Evolutionary conservation across 2,329 filamentous ascomycete species (phyloP).

Genomic region (Scedosporium dehoogii): DNA sequence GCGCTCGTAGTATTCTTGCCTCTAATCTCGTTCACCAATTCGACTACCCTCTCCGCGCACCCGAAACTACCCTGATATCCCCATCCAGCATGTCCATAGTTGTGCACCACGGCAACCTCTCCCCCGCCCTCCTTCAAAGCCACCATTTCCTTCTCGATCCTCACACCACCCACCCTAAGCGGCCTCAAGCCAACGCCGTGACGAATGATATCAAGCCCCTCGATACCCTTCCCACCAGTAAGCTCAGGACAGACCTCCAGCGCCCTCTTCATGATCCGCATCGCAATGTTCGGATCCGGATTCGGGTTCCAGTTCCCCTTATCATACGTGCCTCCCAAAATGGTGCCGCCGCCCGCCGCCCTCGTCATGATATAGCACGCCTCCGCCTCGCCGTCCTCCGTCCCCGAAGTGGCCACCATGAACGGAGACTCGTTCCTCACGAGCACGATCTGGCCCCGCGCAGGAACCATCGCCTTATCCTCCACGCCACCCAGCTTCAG

Average conservation of each 20-base stretch:
- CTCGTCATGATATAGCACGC: constrained; percentile 74
- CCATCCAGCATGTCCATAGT: constrained; percentile 72
- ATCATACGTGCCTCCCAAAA: constrained; percentile 80
- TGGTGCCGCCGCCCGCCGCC: constrained; percentile 68
- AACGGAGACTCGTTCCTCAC: constrained; percentile 67
- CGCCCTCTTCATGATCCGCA: constrained; percentile 74
- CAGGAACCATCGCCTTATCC: constrained; percentile 64
- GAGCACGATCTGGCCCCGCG: constrained; percentile 73
- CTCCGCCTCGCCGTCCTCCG: constrained; percentile 64
- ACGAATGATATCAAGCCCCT: constrained; percentile 64
- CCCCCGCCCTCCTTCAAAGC: constrained; percentile 36
- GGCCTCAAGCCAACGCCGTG: constrained; percentile 79
- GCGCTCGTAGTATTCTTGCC: constrained; percentile 14
- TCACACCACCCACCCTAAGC: constrained; percentile 59
- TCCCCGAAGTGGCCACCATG: constrained; percentile 63
- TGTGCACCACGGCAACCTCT: constrained; percentile 66
- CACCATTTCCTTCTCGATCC: constrained; percentile 57
- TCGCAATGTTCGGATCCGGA: constrained; percentile 69
- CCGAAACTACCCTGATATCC: constrained; percentile 66
- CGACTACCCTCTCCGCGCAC: constrained; percentile 55
- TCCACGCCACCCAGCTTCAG: constrained; percentile 70
- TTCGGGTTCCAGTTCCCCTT: constrained; percentile 69
- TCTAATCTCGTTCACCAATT: constrained; percentile 54
- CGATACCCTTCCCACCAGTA: constrained; percentile 55
- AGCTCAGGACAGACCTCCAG: constrained; percentile 56